A percentile compares a stretch with the other conserved stretches of the same genome.
Conservation (phyloP, 768 basidiomycete genomes). For the Hypsizygus marmoreus region DNA sequence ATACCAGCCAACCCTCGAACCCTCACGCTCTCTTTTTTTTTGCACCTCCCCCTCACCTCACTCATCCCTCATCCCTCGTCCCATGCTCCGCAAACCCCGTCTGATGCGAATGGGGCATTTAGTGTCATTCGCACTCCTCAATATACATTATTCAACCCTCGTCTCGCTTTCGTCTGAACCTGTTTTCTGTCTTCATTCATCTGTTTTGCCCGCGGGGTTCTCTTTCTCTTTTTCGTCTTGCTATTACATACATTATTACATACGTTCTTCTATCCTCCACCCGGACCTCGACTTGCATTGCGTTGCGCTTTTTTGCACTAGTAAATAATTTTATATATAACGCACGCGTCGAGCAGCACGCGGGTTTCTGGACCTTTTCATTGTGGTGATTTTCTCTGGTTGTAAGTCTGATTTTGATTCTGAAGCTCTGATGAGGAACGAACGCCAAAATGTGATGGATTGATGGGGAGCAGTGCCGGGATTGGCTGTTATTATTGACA, state of each 20-base stretch:
- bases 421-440: conserved; percentile 13
- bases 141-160: too few species aligned
- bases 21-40: conserved; percentile 23
- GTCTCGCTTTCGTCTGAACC: too few species aligned
- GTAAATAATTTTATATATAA: conserved; percentile 16
- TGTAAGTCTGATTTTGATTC: conserved; percentile 8
- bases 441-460: background rate
- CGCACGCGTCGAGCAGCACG: conserved; percentile 12
- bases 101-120: too few species aligned
- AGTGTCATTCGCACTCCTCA: conserved; percentile 12
- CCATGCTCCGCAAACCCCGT: too few species aligned
- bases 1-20: conserved; percentile 17
- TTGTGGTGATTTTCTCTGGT: too few species aligned
- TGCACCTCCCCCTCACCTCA: conserved; percentile 5
- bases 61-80: conserved; percentile 5
- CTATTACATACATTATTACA: conserved; percentile 1
- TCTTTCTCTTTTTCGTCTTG: conserved; percentile 6
- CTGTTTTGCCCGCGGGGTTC: background rate
- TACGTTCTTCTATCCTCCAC: too few species aligned
- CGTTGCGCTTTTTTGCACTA: background rate
- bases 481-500: conserved; percentile 22
- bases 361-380: too few species aligned
- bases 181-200: background rate
- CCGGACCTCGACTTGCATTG: conserved; percentile 6
- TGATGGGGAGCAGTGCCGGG: conserved; percentile 19